phyloP scores from a whole-genome alignment of 345 rosid species.

The Eutrema heterophyllum region DNA sequence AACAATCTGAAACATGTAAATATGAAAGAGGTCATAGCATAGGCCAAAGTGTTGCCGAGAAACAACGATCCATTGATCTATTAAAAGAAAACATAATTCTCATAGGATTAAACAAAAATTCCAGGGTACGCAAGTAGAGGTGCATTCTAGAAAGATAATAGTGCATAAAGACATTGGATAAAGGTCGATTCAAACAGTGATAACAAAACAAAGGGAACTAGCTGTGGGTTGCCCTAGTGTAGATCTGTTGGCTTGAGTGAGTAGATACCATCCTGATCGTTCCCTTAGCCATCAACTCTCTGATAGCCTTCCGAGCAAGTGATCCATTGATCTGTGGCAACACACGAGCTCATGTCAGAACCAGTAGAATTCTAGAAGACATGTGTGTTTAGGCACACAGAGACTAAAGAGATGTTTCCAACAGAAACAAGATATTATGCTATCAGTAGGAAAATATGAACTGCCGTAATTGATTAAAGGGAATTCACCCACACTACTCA shows the following conservation, averaged over 20 bases:
- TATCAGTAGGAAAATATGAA: no score
- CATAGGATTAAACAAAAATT: not conserved
- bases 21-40: no score
- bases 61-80: no score
- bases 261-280: conserved; percentile 67
- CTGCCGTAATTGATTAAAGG: no score
- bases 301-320: conserved; percentile 66
- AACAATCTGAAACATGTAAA: no score
- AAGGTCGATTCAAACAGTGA: not conserved
- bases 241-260: conserved; percentile 81
- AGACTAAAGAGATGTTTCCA: not conserved
- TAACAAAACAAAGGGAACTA: conserved; percentile 9
- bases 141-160: not conserved
- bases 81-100: not conserved
- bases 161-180: not conserved
- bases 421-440: not conserved
- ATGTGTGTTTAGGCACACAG: not conserved
- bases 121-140: not conserved
- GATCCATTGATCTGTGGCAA: conserved; percentile 58
- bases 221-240: conserved; percentile 73
- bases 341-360: not conserved
- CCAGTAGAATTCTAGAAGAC: not conserved
- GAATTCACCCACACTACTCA: not conserved
- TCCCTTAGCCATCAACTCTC: conserved; percentile 79
- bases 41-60: no score